A percentile compares a stretch with the other conserved stretches of the same genome.
phyloP scores from a whole-genome alignment of 305 asterid species.

The Nicotiana rustica region DNA sequence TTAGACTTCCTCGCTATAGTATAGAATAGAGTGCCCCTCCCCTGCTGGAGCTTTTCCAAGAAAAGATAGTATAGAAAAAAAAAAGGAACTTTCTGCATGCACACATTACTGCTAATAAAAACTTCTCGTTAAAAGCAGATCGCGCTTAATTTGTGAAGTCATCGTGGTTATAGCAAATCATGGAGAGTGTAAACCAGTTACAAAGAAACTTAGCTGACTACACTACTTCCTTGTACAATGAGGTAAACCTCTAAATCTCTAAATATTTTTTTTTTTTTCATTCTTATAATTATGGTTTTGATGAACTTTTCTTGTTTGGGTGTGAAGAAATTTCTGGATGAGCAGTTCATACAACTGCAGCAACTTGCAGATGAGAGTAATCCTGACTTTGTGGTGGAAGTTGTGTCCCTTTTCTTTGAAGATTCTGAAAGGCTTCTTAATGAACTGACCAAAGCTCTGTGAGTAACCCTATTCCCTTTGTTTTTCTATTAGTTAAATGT shows the following conservation, averaged over 20 bases:
- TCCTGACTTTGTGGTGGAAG: slow-evolving; percentile 53
- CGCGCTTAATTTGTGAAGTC: not conserved
- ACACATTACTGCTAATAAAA: not conserved
- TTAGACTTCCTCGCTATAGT: slow-evolving; percentile 17
- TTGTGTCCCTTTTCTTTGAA: slow-evolving; percentile 49
- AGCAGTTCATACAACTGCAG: slow-evolving; percentile 50
- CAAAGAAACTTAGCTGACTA: slow-evolving; percentile 47
- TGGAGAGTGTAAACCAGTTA: slow-evolving; percentile 42
- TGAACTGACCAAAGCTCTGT: slow-evolving; percentile 46
- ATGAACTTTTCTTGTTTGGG: not conserved
- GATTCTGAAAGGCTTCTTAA: slow-evolving; percentile 50
- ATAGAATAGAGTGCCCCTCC: slow-evolving; percentile 31
- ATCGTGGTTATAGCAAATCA: slow-evolving; percentile 26
- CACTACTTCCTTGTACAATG: slow-evolving; percentile 44
- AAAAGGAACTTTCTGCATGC: not conserved
- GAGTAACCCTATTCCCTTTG: not conserved
- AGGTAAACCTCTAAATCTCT: slow-evolving; percentile 32
- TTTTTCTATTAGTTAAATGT: not conserved
- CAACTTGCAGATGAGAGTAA: slow-evolving; percentile 52
- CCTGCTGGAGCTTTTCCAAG: slow-evolving; percentile 33
- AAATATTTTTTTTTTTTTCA: not conserved
- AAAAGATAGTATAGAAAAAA: not conserved
- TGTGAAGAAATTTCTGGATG: slow-evolving; percentile 45
- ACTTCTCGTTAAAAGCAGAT: not conserved
- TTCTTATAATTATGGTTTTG: no score